Evolutionary conservation across 2,329 filamentous ascomycete genomes (phyloP).

Genomic region (Neonectria neomacrospora): DNA sequence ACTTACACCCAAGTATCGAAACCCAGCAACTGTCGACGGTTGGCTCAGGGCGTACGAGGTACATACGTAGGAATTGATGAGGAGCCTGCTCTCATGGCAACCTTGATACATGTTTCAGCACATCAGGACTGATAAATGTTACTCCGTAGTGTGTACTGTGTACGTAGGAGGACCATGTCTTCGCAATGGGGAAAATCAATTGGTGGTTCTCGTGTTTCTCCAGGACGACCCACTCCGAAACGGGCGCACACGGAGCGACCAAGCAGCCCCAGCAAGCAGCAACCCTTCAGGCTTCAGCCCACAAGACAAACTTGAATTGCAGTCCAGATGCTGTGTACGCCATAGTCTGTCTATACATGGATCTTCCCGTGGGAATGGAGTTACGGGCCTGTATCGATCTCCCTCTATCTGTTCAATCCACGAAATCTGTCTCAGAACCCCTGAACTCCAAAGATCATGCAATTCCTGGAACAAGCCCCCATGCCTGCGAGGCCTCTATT

Average conservation of each 20-base stretch:
- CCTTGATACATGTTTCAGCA: neutral
- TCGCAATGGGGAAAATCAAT: neutral
- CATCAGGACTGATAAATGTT: neutral
- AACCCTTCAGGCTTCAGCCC: neutral
- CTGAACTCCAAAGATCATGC: neutral
- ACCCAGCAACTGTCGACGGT: neutral
- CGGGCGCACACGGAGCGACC: neutral
- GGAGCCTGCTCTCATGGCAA: neutral
- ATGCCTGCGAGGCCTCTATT: neutral
- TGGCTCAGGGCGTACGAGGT: neutral
- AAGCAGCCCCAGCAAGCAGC: neutral
- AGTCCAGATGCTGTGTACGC: neutral
- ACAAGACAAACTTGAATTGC: neutral
- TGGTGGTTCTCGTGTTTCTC: conserved; percentile 5
- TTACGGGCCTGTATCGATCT: neutral
- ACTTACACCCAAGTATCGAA: neutral
- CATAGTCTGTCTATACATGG: neutral
- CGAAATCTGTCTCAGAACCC: neutral
- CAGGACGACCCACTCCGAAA: neutral
- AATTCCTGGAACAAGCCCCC: neutral
- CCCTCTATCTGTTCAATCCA: neutral
- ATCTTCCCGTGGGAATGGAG: neutral
- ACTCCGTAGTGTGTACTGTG: too few relatives aligned
- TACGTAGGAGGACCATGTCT: neutral
- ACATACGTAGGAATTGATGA: too few relatives aligned